Conservation (phyloP, 2,329 filamentous ascomycete species). For the Amesomyces nigricolor region DNA sequence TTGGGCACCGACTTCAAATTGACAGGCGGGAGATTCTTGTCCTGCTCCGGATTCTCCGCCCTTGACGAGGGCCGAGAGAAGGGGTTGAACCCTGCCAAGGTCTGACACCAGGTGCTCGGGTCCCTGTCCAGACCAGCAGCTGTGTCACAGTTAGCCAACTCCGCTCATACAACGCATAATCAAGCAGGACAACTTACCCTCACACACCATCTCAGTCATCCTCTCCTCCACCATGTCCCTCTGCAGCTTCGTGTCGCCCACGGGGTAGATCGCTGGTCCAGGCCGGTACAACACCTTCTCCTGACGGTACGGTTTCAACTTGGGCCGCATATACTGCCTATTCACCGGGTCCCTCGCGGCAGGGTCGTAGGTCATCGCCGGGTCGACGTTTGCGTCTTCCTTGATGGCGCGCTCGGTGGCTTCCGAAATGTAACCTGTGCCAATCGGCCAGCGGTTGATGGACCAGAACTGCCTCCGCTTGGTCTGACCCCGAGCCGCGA, state of each 20-base stretch:
- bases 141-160: not conserved
- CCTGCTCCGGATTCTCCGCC: not conserved
- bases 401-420: constrained; percentile 29
- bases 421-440: constrained; percentile 31
- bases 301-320: constrained; percentile 24
- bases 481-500: constrained; percentile 22
- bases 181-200: constrained; percentile 16
- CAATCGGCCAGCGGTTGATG: constrained; percentile 44
- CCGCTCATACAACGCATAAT: not conserved
- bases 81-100: constrained; percentile 8
- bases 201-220: constrained; percentile 22
- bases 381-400: constrained; percentile 29
- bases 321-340: constrained; percentile 20
- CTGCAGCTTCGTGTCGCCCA: constrained; percentile 37
- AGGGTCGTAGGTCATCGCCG: constrained; percentile 27
- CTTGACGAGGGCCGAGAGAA: not conserved
- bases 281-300: constrained; percentile 25
- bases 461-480: constrained; percentile 36
- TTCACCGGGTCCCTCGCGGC: constrained; percentile 26
- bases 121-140: not conserved
- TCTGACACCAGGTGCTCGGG: not conserved
- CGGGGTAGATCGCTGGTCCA: constrained; percentile 32
- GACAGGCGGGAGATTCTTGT: constrained; percentile 9
- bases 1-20: not conserved
- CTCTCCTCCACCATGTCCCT: constrained; percentile 25